Conservation (phyloP, 2,329 filamentous ascomycete species). For the Cordyceps javanica region DNA sequence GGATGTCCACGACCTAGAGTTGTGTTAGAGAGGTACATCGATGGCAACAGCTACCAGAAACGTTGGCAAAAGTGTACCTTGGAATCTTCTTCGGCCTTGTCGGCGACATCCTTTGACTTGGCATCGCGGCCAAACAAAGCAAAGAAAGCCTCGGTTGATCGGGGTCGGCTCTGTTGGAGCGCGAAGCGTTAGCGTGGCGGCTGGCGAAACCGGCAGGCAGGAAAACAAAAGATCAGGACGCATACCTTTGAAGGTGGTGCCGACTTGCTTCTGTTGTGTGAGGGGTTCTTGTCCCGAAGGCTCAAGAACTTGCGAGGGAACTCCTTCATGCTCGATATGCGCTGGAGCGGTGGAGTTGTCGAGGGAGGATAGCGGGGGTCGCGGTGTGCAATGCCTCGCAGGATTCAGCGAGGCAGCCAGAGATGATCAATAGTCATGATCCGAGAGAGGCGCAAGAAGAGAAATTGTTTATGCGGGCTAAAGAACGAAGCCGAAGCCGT, state of each 20-base stretch:
- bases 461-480: neutral
- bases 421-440: constrained; percentile 26
- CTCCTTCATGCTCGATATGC: constrained; percentile 42
- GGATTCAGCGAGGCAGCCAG: constrained; percentile 26
- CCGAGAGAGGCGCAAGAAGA: neutral
- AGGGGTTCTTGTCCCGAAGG: constrained; percentile 58
- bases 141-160: constrained; percentile 53
- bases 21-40: neutral
- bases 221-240: neutral
- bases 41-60: neutral
- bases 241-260: constrained; percentile 39
- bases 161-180: constrained; percentile 41
- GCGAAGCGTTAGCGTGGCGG: constrained; percentile 11
- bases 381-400: constrained; percentile 20
- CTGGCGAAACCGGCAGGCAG: neutral
- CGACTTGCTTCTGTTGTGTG: constrained; percentile 49
- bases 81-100: constrained; percentile 39
- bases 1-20: constrained; percentile 35
- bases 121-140: constrained; percentile 59
- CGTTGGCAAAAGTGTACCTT: constrained; percentile 26
- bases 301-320: constrained; percentile 62
- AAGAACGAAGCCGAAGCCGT: neutral
- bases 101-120: constrained; percentile 41
- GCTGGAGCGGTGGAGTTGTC: neutral
- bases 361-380: neutral